These are phyloP conservation scores for Nannochloropsis salina DNA, from an alignment of 108 stramenopile species.

Conservation along the genomic window DNA sequence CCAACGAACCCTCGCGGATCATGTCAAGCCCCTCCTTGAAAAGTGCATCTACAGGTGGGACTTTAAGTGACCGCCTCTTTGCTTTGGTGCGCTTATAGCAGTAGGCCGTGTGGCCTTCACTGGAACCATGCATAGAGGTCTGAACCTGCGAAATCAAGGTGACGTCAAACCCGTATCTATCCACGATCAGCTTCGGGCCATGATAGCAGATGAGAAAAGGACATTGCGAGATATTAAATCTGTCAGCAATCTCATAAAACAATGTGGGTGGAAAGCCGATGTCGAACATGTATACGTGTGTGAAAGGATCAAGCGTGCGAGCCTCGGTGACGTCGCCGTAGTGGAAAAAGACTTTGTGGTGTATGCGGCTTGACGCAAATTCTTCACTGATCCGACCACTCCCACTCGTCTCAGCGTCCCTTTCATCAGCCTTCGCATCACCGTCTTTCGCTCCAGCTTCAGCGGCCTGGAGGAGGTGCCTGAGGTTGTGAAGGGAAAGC, in stretches of 20 bases:
- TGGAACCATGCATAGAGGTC: constrained; percentile 35
- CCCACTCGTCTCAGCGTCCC: not conserved
- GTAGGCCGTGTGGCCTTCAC: constrained; percentile 54
- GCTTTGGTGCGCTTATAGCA: constrained; percentile 48
- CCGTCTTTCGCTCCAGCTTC: not conserved
- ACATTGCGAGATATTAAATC: constrained; percentile 42
- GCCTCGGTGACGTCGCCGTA: constrained; percentile 75
- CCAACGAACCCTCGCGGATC: not conserved
- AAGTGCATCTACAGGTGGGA: not conserved
- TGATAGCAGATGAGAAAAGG: constrained; percentile 56
- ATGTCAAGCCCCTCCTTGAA: constrained; percentile 20
- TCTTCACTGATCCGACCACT: not conserved
- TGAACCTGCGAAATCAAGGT: constrained; percentile 31
- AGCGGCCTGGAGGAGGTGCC: constrained; percentile 19
- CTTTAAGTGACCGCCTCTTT: not conserved
- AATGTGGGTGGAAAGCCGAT: constrained; percentile 61
- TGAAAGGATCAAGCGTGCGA: constrained; percentile 82
- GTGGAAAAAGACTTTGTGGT: constrained; percentile 57
- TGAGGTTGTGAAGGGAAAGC: constrained; percentile 67
- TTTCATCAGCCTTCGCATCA: constrained; percentile 18
- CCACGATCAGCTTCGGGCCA: constrained; percentile 29
- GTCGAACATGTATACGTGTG: constrained; percentile 97
- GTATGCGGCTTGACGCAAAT: constrained; percentile 21
- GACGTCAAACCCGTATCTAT: constrained; percentile 49
- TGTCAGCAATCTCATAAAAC: constrained; percentile 41